phyloP scores from a whole-genome alignment of 2,329 filamentous ascomycete genomes.

The Karstenula rhodostoma region DNA sequence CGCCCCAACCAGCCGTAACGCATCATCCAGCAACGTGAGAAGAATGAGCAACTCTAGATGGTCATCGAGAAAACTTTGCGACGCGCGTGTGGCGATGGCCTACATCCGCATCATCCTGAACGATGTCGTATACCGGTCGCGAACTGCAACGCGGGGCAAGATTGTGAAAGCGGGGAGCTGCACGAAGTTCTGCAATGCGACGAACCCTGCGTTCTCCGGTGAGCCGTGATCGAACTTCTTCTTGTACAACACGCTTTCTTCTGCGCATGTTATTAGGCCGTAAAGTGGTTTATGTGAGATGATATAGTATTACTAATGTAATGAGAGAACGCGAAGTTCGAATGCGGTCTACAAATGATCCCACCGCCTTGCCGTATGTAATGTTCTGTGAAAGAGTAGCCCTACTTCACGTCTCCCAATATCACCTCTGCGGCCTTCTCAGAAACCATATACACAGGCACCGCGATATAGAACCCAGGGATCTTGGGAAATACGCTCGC shows the following conservation, averaged over 20 bases:
- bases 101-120: conserved; percentile 68
- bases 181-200: conserved; percentile 53
- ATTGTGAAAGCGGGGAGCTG: conserved; percentile 59
- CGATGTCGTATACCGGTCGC: conserved; percentile 68
- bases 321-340: background rate
- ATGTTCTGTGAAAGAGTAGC: too few relatives aligned
- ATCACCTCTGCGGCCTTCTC: conserved; percentile 71
- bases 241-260: conserved; percentile 10
- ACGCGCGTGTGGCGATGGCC: too few relatives aligned
- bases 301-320: background rate
- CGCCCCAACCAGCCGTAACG: background rate
- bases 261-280: conserved; percentile 5
- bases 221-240: conserved; percentile 9
- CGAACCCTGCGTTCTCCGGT: conserved; percentile 16
- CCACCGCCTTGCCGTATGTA: background rate
- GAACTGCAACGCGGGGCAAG: conserved; percentile 64
- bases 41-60: background rate
- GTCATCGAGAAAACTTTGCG: too few relatives aligned
- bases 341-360: too few relatives aligned
- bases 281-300: background rate
- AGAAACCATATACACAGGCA: conserved; percentile 63
- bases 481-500: conserved; percentile 42
- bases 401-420: conserved; percentile 24
- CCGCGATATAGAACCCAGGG: conserved; percentile 57
- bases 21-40: background rate